Conservation (phyloP, 495 filamentous ascomycete genomes). For the Pseudomonodictys pantanalensis region DNA sequence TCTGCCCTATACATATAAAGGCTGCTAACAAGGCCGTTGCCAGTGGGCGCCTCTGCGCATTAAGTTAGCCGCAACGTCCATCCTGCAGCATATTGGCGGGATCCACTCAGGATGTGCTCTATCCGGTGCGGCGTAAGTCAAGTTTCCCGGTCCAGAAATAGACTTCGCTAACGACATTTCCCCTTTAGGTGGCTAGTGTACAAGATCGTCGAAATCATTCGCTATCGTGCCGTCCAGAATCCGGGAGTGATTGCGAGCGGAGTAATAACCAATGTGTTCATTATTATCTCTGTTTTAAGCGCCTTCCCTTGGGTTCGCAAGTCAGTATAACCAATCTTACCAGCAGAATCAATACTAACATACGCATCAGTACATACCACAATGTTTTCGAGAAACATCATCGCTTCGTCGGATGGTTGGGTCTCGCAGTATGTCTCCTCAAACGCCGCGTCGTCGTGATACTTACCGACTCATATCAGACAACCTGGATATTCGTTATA, state of each 20-base stretch:
- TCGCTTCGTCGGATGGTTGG: conserved; percentile 48
- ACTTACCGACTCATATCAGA: conserved; percentile 32
- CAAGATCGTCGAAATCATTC: conserved; percentile 48
- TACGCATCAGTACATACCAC: conserved; percentile 38
- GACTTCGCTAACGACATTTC: not conserved
- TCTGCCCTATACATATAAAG: conserved; percentile 1
- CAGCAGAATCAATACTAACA: not conserved
- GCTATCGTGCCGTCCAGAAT: conserved; percentile 35
- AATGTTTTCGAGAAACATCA: conserved; percentile 47
- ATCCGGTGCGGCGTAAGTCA: conserved; percentile 44
- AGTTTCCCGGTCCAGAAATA: not conserved
- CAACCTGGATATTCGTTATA: conserved; percentile 47
- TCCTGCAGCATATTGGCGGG: conserved; percentile 47
- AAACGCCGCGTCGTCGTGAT: not conserved
- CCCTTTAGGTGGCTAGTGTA: conserved; percentile 47
- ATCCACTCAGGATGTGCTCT: conserved; percentile 49
- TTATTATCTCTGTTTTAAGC: conserved; percentile 46
- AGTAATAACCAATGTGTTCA: conserved; percentile 44
- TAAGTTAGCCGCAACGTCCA: conserved; percentile 44
- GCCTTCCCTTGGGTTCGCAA: conserved; percentile 50
- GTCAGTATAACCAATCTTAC: conserved; percentile 32
- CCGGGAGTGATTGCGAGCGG: conserved; percentile 44
- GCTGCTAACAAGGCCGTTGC: conserved; percentile 17
- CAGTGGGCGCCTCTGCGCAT: conserved; percentile 46
- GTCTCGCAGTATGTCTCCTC: conserved; percentile 40